Conservation (phyloP, 2,329 filamentous ascomycete genomes). For the Exophiala bonariae region DNA sequence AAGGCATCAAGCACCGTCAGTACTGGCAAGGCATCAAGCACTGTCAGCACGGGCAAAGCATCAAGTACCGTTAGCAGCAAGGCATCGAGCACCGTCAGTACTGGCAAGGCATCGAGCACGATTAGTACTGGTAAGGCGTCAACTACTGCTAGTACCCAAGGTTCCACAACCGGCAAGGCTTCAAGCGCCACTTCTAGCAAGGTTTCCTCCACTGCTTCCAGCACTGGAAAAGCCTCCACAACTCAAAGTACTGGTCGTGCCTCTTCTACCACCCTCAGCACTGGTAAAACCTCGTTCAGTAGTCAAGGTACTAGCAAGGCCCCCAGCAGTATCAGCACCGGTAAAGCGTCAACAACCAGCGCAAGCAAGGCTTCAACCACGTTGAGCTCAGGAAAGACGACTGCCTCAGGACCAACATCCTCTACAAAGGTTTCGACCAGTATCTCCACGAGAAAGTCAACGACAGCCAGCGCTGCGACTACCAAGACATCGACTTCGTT, state of each 20-base stretch:
- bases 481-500: neutral
- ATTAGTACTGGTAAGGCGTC: neutral
- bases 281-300: no score
- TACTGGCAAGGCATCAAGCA: neutral
- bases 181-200: neutral
- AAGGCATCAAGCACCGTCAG: neutral
- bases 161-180: neutral
- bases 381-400: neutral
- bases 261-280: no score
- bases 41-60: neutral
- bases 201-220: neutral
- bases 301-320: no score
- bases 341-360: neutral
- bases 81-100: neutral
- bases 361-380: neutral
- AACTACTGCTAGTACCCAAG: neutral
- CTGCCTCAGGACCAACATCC: neutral
- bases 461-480: no score
- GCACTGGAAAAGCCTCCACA: neutral
- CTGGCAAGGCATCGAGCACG: neutral
- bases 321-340: neutral
- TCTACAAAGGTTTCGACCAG: neutral
- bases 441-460: neutral
- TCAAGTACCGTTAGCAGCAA: no score
- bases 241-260: neutral